phyloP scores from a whole-genome alignment of 768 basidiomycete genomes.

The Russula lepida region DNA sequence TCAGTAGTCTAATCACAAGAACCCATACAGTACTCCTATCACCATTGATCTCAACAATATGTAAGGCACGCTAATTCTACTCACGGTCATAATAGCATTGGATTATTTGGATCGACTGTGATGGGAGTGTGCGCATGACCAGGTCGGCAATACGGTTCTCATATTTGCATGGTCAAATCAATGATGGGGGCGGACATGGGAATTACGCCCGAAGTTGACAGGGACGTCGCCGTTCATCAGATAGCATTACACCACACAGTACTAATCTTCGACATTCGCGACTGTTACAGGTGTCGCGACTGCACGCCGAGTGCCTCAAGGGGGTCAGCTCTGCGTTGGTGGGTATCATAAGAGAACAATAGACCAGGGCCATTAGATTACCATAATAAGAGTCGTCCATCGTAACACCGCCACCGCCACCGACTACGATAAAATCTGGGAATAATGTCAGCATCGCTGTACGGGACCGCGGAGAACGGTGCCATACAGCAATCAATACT shows the following conservation, averaged over 20 bases:
- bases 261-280: neutral
- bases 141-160: neutral
- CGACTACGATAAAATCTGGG: constrained; percentile 9
- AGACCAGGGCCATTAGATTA: constrained; percentile 9
- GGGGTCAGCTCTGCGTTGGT: neutral
- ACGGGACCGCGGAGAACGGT: neutral
- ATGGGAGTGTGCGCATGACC: neutral
- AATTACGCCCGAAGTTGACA: neutral
- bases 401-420: neutral
- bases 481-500: constrained; percentile 85
- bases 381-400: constrained; percentile 1
- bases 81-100: no score
- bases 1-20: no score
- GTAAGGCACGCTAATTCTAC: no score
- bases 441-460: neutral
- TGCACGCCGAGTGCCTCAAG: no score
- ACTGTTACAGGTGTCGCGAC: neutral
- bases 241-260: neutral
- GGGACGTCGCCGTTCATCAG: neutral
- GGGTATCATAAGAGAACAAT: neutral
- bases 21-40: no score
- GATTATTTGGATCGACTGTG: no score
- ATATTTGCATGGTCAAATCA: neutral
- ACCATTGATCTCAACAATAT: no score
- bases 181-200: neutral